These are phyloP conservation scores for Coniella lustricola DNA, from an alignment of 2,329 filamentous ascomycete species.

Conservation along the genomic window DNA sequence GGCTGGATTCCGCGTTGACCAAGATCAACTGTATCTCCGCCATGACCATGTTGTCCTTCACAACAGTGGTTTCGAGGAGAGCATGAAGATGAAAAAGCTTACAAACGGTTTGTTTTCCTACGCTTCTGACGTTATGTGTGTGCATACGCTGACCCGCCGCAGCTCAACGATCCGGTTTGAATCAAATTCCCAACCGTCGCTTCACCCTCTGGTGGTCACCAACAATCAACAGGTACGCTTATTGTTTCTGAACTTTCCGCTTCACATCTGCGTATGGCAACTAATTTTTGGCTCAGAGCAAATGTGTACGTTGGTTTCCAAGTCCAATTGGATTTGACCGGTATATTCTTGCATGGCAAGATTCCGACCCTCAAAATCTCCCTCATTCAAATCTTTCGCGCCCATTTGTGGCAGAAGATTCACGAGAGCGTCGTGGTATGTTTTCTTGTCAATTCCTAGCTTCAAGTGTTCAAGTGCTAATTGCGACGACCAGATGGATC, in stretches of 20 bases:
- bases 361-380: constrained; percentile 98
- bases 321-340: constrained; percentile 93
- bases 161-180: constrained; percentile 90
- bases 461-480: background rate
- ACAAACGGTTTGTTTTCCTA: background rate
- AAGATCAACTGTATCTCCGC: background rate
- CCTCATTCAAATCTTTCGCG: constrained; percentile 97
- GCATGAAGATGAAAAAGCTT: constrained; percentile 98
- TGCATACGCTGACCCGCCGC: too few species aligned
- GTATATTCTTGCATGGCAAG: constrained; percentile 98
- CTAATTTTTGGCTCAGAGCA: constrained; percentile 46
- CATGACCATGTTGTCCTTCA: constrained; percentile 33
- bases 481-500: constrained; percentile 61
- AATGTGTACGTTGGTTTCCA: constrained; percentile 99
- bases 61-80: constrained; percentile 48
- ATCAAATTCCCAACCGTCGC: constrained; percentile 96
- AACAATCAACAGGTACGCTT: constrained; percentile 33
- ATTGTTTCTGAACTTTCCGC: background rate
- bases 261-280: background rate
- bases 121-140: constrained; percentile 31
- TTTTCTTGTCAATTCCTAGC: background rate
- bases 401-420: constrained; percentile 99
- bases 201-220: constrained; percentile 98
- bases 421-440: constrained; percentile 64
- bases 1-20: too few species aligned